phyloP scores from a whole-genome alignment of 805 yeast genomes.

The Alloascoidea hylecoeti region DNA sequence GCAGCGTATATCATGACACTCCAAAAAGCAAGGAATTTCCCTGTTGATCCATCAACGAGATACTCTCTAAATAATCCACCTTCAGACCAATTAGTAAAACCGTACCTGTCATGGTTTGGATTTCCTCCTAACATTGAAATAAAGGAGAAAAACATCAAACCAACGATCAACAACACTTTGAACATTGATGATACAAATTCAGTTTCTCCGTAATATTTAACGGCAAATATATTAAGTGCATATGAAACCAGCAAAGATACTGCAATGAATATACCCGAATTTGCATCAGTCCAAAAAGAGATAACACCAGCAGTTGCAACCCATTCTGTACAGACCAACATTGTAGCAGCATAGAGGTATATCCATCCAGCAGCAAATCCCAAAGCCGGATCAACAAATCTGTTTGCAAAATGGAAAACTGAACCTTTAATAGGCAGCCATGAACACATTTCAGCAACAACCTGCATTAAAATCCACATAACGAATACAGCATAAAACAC shows the following conservation, averaged over 20 bases:
- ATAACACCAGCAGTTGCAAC: conserved; percentile 43
- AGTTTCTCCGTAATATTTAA: conserved; percentile 38
- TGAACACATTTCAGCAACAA: conserved; percentile 57
- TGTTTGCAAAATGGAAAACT: conserved; percentile 5
- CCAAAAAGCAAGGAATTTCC: conserved; percentile 39
- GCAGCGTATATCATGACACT: conserved; percentile 38
- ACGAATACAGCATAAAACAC: conserved; percentile 58
- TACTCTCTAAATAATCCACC: conserved; percentile 26
- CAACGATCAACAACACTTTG: conserved; percentile 39
- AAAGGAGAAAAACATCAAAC: conserved; percentile 38
- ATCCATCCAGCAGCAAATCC: conserved; percentile 52
- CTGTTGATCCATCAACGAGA: conserved; percentile 17
- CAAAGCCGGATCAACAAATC: conserved; percentile 39
- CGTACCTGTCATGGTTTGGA: conserved; percentile 40
- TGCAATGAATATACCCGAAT: conserved; percentile 33
- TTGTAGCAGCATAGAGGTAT: conserved; percentile 22
- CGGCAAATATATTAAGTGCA: conserved; percentile 34
- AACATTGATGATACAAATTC: conserved; percentile 43
- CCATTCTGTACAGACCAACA: conserved; percentile 21
- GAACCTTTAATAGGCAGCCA: conserved; percentile 29
- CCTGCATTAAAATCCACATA: conserved; percentile 52
- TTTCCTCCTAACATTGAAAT: conserved; percentile 40
- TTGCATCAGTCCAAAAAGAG: conserved; percentile 36
- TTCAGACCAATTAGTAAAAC: conserved; percentile 49
- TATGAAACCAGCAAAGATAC: conserved; percentile 35